Conservation (phyloP, 1,284 basidiomycete species). For the Pseudozyma flocculosa region DNA sequence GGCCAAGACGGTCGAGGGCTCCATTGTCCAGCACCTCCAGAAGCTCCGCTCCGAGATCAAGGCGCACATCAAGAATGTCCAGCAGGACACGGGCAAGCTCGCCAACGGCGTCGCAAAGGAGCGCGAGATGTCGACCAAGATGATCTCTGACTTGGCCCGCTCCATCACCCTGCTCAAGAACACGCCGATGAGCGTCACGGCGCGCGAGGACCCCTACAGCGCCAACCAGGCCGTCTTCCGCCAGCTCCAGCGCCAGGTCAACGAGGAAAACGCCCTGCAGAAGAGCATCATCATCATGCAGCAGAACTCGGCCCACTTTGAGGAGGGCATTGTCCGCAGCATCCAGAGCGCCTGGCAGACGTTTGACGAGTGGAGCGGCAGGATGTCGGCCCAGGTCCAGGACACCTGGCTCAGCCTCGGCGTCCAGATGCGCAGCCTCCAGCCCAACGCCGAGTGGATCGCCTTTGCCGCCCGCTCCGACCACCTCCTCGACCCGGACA, state of each 20-base stretch:
- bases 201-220: conserved; percentile 79
- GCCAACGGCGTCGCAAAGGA: conserved; percentile 91
- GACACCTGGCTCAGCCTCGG: conserved; percentile 78
- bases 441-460: conserved; percentile 94
- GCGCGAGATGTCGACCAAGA: conserved; percentile 81
- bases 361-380: conserved; percentile 88
- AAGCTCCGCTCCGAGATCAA: conserved; percentile 93
- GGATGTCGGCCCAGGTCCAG: conserved; percentile 77
- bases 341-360: conserved; percentile 97
- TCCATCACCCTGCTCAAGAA: conserved; percentile 90
- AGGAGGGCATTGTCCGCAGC: conserved; percentile 91
- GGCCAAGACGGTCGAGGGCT: conserved; percentile 91
- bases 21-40: conserved; percentile 95
- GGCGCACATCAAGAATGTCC: conserved; percentile 94
- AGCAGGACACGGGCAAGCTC: conserved; percentile 94
- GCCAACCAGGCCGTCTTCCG: conserved; percentile 77
- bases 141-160: conserved; percentile 83
- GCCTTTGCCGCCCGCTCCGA: conserved; percentile 90
- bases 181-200: conserved; percentile 82
- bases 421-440: conserved; percentile 76
- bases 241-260: conserved; percentile 84
- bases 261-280: conserved; percentile 96
- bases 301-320: conserved; percentile 92
- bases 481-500: conserved; percentile 92
- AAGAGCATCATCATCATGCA: conserved; percentile 99